Base-by-base conservation (phyloP, 2,329 filamentous ascomycete species). In the Fonsecaea multimorphosa region DNA sequence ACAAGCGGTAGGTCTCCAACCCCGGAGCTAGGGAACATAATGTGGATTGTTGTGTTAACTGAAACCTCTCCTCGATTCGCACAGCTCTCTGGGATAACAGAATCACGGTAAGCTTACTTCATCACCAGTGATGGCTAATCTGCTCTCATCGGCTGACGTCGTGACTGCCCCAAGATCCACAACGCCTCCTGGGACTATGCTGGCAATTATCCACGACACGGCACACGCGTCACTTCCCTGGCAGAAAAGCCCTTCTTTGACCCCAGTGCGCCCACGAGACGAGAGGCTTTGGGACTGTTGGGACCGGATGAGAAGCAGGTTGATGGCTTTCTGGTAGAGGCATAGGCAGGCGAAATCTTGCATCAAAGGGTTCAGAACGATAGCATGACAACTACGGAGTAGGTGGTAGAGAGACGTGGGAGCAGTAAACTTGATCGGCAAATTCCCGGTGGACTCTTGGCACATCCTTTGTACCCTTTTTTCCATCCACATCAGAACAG, bases 221-320 rank as follows among this genome's bases (percentile, higher is more conserved):
- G 90, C 1, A 92, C 89, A 0, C 81, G 90, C 31, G 89, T 92
- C 2, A 92, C 89, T 0, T 81, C 87, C 7, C 76, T 92, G 58
- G 90, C 88, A 0, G 90, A 92, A 78, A 88, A 88, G 79, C 90
- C 90, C n/a, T 88, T 83, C 72, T 92, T 90, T 71, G 84, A 89
- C 60, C 77, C 84, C 0, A 78, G 83, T 9, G 89, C 89, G 1
- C 89, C 88, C 0, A 89, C 88, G 0, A 83, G 89, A 55, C 82
- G 90, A 67, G 81, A 91, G 71, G 88, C 86, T 0, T 76, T 92
- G 51, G 89, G 89, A 0, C 74, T 90, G n/a, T 76, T 88, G 54
- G 87, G 86, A 6, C 79, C 84, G 1, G 81, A 82, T 9, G 87
- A 89, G 75, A 65, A 76, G 60, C 65, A 73, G 29, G 73, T 68